A percentile compares a stretch with the other conserved stretches of the same genome.
phyloP scores from a whole-genome alignment of 208 protist species.

The Histomonas meleagridis region DNA sequence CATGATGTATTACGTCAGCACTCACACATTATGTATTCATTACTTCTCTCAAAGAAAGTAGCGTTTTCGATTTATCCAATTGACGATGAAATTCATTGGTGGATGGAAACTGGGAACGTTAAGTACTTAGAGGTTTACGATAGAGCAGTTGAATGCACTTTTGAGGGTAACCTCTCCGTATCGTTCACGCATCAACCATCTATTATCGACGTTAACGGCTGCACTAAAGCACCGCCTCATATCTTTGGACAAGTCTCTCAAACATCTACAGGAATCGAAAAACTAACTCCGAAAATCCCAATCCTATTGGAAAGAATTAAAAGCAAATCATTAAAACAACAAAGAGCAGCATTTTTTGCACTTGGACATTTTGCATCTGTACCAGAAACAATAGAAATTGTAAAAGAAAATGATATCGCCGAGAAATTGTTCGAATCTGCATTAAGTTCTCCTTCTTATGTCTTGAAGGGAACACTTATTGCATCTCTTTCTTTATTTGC shows the following conservation, averaged over 20 bases:
- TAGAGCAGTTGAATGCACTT: neutral
- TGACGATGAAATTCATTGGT: neutral
- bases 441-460: neutral
- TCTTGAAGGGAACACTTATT: neutral
- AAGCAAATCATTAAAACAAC: neutral
- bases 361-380: neutral
- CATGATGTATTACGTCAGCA: neutral
- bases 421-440: neutral
- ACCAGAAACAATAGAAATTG: neutral
- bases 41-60: neutral
- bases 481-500: neutral
- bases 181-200: neutral
- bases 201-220: neutral
- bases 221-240: neutral
- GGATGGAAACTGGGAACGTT: neutral
- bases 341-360: neutral
- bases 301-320: neutral
- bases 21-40: neutral
- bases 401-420: neutral
- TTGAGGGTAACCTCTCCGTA: neutral
- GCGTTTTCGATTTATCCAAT: neutral
- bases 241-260: neutral
- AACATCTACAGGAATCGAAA: neutral
- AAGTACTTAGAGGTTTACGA: neutral
- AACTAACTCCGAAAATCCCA: neutral